Conservation (phyloP, 2,329 filamentous ascomycete genomes). For the Trichoderma atroviride region DNA sequence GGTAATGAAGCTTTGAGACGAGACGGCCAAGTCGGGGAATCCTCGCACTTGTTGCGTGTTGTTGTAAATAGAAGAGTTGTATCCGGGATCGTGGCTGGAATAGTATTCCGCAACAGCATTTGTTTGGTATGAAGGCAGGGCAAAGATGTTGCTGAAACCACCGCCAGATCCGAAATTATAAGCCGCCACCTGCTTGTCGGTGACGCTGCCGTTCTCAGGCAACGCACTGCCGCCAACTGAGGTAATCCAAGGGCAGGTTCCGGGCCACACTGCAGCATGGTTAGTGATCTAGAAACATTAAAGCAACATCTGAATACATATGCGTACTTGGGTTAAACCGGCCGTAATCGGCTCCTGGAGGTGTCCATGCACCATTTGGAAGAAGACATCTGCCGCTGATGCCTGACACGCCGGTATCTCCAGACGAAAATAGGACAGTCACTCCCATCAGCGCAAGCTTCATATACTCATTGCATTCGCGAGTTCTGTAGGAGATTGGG, state of each 20-base stretch:
- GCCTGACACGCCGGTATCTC: conserved; percentile 29
- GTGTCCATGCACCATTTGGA: conserved; percentile 48
- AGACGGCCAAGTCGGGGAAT: conserved; percentile 51
- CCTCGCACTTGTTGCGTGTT: conserved; percentile 41
- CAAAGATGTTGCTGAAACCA: conserved; percentile 54
- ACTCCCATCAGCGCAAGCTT: conserved; percentile 58
- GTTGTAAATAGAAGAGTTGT: conserved; percentile 23
- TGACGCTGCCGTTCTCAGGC: background rate
- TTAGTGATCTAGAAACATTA: background rate
- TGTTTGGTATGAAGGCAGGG: conserved; percentile 50
- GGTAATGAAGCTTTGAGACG: conserved; percentile 47
- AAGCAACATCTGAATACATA: background rate
- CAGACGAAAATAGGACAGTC: conserved; percentile 49
- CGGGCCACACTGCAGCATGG: conserved; percentile 38
- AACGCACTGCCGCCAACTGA: conserved; percentile 8
- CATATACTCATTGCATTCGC: conserved; percentile 60
- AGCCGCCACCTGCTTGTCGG: conserved; percentile 26
- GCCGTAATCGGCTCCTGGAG: conserved; percentile 35
- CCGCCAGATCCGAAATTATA: conserved; percentile 49
- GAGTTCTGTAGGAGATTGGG: conserved; percentile 48
- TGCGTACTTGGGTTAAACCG: conserved; percentile 13
- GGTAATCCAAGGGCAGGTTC: conserved; percentile 31
- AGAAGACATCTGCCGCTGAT: conserved; percentile 23
- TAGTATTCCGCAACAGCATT: conserved; percentile 30
- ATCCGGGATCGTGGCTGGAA: conserved; percentile 25